phyloP scores from a whole-genome alignment of 1,284 basidiomycete genomes.

The Ceratobasidium theobromae region DNA sequence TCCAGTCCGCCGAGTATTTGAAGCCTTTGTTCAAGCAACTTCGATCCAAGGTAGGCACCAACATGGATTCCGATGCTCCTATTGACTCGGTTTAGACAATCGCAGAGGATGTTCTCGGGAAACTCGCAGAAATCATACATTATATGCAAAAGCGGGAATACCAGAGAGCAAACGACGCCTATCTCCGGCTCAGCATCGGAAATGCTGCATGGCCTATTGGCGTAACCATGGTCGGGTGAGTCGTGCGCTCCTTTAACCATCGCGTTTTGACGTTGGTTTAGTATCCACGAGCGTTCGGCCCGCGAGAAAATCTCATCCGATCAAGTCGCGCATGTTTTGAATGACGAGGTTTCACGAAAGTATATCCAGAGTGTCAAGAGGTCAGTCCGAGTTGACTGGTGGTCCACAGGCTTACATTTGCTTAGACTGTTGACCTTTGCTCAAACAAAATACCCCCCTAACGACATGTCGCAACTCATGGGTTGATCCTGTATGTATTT shows the following conservation, averaged over 20 bases:
- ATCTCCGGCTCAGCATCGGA: slow-evolving; percentile 94
- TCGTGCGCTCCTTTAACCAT: slow-evolving; percentile 36
- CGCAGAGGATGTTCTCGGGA: slow-evolving; percentile 77
- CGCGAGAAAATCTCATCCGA: slow-evolving; percentile 96
- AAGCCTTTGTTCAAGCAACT: slow-evolving; percentile 94
- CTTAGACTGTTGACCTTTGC: slow-evolving; percentile 86
- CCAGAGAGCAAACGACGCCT: slow-evolving; percentile 93
- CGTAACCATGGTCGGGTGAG: slow-evolving; percentile 96
- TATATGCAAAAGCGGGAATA: slow-evolving; percentile 95
- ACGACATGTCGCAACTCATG: slow-evolving; percentile 89
- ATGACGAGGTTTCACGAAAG: slow-evolving; percentile 98
- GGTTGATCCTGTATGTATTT: slow-evolving; percentile 52
- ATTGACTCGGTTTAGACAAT: slow-evolving; percentile 5
- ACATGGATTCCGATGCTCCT: slow-evolving; percentile 3
- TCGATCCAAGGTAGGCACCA: slow-evolving; percentile 70
- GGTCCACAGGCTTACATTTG: background rate
- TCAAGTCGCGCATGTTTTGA: slow-evolving; percentile 96
- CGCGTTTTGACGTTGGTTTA: slow-evolving; percentile 41
- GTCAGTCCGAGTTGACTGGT: slow-evolving; percentile 48
- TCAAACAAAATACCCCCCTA: slow-evolving; percentile 91
- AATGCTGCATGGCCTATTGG: slow-evolving; percentile 99
- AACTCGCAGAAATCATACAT: slow-evolving; percentile 94
- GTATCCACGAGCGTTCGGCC: slow-evolving; percentile 97
- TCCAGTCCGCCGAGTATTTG: slow-evolving; percentile 93
- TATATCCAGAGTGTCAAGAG: slow-evolving; percentile 98